Conservation (phyloP, 768 basidiomycete genomes). For the Pisolithus tinctorius region DNA sequence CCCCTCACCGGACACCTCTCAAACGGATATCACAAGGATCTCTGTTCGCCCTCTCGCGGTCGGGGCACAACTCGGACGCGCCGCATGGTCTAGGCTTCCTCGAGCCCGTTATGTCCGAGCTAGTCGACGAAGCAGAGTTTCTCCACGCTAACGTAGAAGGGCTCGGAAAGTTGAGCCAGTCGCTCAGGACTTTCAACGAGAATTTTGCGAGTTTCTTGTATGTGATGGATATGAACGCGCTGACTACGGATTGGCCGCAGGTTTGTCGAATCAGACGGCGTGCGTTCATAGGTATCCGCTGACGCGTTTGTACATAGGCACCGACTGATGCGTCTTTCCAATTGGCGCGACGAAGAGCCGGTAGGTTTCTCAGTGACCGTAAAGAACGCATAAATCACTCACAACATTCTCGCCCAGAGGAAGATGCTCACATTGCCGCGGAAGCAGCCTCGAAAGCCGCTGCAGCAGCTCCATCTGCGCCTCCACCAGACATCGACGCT, state of each 20-base stretch:
- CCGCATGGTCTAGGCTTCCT: slow-evolving; percentile 83
- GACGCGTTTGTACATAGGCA: slow-evolving; percentile 33
- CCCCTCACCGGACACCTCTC: slow-evolving; percentile 74
- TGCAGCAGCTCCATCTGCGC: slow-evolving; percentile 22
- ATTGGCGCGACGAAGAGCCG: slow-evolving; percentile 54
- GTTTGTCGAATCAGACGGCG: slow-evolving; percentile 30
- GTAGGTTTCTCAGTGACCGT: slow-evolving; percentile 27
- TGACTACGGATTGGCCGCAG: slow-evolving; percentile 92
- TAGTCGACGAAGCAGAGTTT: slow-evolving; percentile 81
- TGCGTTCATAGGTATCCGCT: background rate
- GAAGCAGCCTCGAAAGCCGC: slow-evolving; percentile 44
- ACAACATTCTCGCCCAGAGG: slow-evolving; percentile 36
- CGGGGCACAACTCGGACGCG: slow-evolving; percentile 58
- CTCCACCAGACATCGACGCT: slow-evolving; percentile 15
- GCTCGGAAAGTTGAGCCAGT: slow-evolving; percentile 64
- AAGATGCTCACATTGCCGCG: slow-evolving; percentile 46
- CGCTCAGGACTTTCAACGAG: slow-evolving; percentile 85
- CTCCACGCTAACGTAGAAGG: slow-evolving; percentile 71
- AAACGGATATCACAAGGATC: slow-evolving; percentile 89
- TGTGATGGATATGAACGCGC: slow-evolving; percentile 89
- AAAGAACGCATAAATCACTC: background rate
- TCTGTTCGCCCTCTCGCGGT: slow-evolving; percentile 77
- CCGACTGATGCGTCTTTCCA: slow-evolving; percentile 55
- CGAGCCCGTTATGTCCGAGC: slow-evolving; percentile 75
- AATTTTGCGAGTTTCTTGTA: slow-evolving; percentile 89